phyloP scores from a whole-genome alignment of 352 stramenopile species.

The Pelagophyceae sp. region DNA sequence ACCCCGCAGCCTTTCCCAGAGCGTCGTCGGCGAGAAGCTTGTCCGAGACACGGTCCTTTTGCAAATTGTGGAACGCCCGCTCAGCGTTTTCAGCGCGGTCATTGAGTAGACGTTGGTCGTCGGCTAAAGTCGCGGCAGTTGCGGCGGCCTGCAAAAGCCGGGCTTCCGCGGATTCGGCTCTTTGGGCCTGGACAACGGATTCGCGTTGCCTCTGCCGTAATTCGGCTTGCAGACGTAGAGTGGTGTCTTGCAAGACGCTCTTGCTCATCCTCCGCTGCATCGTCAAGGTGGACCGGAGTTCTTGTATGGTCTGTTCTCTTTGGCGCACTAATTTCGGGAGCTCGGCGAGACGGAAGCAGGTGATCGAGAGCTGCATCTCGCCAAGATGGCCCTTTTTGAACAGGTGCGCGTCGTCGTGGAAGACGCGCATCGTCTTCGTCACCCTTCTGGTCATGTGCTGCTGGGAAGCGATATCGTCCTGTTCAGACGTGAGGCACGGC shows the following conservation, averaged over 20 bases:
- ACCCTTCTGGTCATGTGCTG: not conserved
- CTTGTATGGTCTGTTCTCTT: not conserved
- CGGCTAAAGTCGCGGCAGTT: too few species aligned
- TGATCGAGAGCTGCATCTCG: not conserved
- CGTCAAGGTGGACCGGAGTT: not conserved
- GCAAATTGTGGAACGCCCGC: too few species aligned
- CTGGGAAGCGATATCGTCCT: not conserved
- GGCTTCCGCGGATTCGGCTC: not conserved
- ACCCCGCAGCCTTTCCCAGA: not conserved
- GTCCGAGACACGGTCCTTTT: too few species aligned
- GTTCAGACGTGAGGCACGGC: conserved; percentile 6
- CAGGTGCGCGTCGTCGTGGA: conserved; percentile 14
- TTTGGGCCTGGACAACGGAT: not conserved
- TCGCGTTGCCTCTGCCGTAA: not conserved
- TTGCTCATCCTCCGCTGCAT: not conserved
- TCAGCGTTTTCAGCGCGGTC: too few species aligned
- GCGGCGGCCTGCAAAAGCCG: too few species aligned
- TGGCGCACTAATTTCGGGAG: not conserved
- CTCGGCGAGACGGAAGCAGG: not conserved
- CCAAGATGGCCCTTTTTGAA: not conserved
- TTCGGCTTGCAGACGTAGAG: conserved; percentile 10
- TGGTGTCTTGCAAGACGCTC: not conserved
- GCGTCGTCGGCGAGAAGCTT: too few species aligned
- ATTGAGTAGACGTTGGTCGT: too few species aligned
- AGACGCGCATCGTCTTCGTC: conserved; percentile 17